Conservation (phyloP, 2,329 filamentous ascomycete species). For the Colletotrichum chlorophyti region DNA sequence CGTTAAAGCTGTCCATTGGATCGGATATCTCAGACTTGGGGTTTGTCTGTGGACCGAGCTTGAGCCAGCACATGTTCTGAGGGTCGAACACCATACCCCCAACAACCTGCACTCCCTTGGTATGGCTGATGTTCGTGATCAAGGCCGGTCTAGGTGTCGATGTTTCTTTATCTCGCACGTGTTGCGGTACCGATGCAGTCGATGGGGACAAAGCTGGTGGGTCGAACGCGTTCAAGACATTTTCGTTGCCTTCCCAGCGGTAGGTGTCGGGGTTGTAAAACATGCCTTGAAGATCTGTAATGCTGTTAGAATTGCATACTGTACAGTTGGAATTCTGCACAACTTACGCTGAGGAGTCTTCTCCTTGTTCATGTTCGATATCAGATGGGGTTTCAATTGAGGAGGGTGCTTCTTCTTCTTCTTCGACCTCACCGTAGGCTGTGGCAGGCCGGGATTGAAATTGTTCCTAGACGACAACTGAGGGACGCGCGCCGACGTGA, state of each 20-base stretch:
- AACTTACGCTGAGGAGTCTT: slow-evolving; percentile 82
- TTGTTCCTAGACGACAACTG: slow-evolving; percentile 58
- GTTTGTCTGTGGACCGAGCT: slow-evolving; percentile 64
- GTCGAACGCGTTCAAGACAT: slow-evolving; percentile 81
- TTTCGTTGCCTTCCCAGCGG: slow-evolving; percentile 97
- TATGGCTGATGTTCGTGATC: slow-evolving; percentile 87
- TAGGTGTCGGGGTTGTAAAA: slow-evolving; percentile 88
- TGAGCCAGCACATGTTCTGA: slow-evolving; percentile 96
- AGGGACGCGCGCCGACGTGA: slow-evolving; percentile 61
- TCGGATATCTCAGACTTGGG: slow-evolving; percentile 58
- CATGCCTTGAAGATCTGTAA: slow-evolving; percentile 88
- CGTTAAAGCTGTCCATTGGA: slow-evolving; percentile 69
- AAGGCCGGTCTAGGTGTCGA: slow-evolving; percentile 74
- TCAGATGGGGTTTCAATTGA: slow-evolving; percentile 82
- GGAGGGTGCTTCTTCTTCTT: slow-evolving; percentile 64
- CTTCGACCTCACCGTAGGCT: slow-evolving; percentile 55
- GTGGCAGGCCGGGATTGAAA: slow-evolving; percentile 52
- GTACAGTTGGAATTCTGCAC: background rate
- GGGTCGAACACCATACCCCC: slow-evolving; percentile 99
- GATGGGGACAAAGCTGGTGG: slow-evolving; percentile 62
- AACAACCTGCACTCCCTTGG: slow-evolving; percentile 89
- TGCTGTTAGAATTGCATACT: slow-evolving; percentile 37
- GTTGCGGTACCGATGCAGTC: slow-evolving; percentile 51
- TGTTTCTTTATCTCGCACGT: slow-evolving; percentile 62
- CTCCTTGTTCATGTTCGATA: slow-evolving; percentile 78